Evolutionary conservation across 2,329 filamentous ascomycete genomes (phyloP).

Genomic region (Botrytis squamosa): DNA sequence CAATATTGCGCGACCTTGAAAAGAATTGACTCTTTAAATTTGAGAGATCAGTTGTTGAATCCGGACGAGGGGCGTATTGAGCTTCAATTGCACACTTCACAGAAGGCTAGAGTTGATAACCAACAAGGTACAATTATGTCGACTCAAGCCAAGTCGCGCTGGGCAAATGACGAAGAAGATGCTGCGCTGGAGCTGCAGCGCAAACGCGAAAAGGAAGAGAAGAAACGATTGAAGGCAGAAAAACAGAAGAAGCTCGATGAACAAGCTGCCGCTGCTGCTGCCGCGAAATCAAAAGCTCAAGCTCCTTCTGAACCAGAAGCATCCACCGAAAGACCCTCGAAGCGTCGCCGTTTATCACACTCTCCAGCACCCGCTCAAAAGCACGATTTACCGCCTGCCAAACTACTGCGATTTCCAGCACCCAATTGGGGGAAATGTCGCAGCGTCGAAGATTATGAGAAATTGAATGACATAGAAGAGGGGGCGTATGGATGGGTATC

Average conservation of each 20-base stretch:
- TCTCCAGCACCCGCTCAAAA: slow-evolving; percentile 33
- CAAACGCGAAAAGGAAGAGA: slow-evolving; percentile 84
- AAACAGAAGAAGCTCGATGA: slow-evolving; percentile 70
- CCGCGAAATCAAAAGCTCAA: slow-evolving; percentile 41
- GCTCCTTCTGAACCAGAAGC: slow-evolving; percentile 38
- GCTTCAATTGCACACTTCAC: neutral
- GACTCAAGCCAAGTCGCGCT: slow-evolving; percentile 60
- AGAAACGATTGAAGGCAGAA: slow-evolving; percentile 78
- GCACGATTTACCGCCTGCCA: slow-evolving; percentile 45
- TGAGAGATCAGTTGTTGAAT: neutral
- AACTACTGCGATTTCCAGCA: slow-evolving; percentile 69
- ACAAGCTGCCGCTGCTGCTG: slow-evolving; percentile 32
- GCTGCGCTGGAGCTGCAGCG: slow-evolving; percentile 68
- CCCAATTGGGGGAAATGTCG: slow-evolving; percentile 68
- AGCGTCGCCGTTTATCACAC: slow-evolving; percentile 55
- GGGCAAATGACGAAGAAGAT: slow-evolving; percentile 84
- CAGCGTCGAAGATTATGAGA: slow-evolving; percentile 84
- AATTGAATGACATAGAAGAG: slow-evolving; percentile 95
- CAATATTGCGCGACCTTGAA: neutral
- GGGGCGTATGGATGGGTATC: slow-evolving; percentile 95
- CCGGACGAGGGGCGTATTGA: neutral
- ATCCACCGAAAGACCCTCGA: slow-evolving; percentile 55
- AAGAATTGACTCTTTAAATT: neutral
- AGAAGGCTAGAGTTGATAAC: neutral
- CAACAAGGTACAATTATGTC: slow-evolving; percentile 10